A percentile compares a stretch with the other conserved stretches of the same genome.
Conservation (phyloP, 306 rosid genomes). For the Lathyrus sativus region DNA sequence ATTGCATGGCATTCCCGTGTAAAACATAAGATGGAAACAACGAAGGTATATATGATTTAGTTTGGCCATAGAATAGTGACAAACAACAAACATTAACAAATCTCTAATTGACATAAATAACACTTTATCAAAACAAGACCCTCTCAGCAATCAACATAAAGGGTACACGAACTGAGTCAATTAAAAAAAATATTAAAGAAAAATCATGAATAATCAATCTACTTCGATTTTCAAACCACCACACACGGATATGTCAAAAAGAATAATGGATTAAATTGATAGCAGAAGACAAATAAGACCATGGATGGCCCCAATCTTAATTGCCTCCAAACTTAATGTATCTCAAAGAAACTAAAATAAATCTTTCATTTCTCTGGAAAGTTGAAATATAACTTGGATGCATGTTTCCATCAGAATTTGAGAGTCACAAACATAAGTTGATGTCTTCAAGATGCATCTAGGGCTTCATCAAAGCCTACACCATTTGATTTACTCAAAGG, state of each 20-base stretch:
- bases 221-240: constrained; percentile 20
- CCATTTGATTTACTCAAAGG: not conserved
- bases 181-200: constrained; percentile 4
- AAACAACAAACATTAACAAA: constrained; percentile 24
- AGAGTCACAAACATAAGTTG: not conserved
- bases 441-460: not conserved
- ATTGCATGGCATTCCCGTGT: constrained; percentile 12
- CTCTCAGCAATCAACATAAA: constrained; percentile 9
- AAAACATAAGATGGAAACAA: constrained; percentile 16
- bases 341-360: constrained; percentile 4
- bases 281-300: constrained; percentile 17
- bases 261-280: not conserved
- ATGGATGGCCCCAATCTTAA: not conserved
- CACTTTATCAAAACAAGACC: constrained; percentile 21
- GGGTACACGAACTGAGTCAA: constrained; percentile 27
- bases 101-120: not conserved
- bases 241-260: not conserved
- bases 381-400: not conserved
- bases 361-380: not conserved
- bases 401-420: not conserved
- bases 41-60: constrained; percentile 25
- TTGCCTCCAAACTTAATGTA: constrained; percentile 4
- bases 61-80: constrained; percentile 25
- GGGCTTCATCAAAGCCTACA: not conserved
- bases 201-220: constrained; percentile 15